Evolutionary conservation across 2,329 filamentous ascomycete genomes (phyloP).

Genomic region (Monilinia polystroma): DNA sequence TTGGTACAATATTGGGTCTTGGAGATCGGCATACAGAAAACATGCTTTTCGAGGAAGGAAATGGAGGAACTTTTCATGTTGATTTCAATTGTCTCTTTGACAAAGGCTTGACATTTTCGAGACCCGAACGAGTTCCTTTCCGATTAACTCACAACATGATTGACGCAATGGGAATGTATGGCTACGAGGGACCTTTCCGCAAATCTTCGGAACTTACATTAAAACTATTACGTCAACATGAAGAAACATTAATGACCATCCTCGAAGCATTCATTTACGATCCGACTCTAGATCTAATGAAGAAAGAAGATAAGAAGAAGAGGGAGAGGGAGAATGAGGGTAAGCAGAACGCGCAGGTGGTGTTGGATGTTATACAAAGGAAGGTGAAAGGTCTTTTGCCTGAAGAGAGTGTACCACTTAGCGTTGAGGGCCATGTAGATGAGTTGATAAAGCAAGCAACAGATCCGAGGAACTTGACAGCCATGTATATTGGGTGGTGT

Average conservation of each 20-base stretch:
- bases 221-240: slow-evolving; percentile 78
- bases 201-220: slow-evolving; percentile 88
- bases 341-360: slow-evolving; percentile 70
- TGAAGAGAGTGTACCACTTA: slow-evolving; percentile 86
- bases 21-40: slow-evolving; percentile 98
- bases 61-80: slow-evolving; percentile 92
- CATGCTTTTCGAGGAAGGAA: slow-evolving; percentile 89
- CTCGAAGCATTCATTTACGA: slow-evolving; percentile 97
- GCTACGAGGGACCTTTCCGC: slow-evolving; percentile 89
- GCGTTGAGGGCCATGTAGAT: slow-evolving; percentile 96
- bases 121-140: slow-evolving; percentile 93
- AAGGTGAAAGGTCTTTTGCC: slow-evolving; percentile 83
- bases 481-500: slow-evolving; percentile 98
- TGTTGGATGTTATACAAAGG: slow-evolving; percentile 82
- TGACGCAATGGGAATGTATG: slow-evolving; percentile 92
- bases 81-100: slow-evolving; percentile 99
- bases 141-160: slow-evolving; percentile 98
- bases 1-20: slow-evolving; percentile 88
- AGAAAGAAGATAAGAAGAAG: slow-evolving; percentile 58
- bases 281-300: slow-evolving; percentile 87
- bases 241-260: slow-evolving; percentile 96
- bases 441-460: slow-evolving; percentile 87
- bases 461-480: slow-evolving; percentile 73
- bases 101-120: slow-evolving; percentile 92
- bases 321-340: slow-evolving; percentile 44